phyloP scores from a whole-genome alignment of 176 grass and related monocot genomes.

The Carex cristatella region DNA sequence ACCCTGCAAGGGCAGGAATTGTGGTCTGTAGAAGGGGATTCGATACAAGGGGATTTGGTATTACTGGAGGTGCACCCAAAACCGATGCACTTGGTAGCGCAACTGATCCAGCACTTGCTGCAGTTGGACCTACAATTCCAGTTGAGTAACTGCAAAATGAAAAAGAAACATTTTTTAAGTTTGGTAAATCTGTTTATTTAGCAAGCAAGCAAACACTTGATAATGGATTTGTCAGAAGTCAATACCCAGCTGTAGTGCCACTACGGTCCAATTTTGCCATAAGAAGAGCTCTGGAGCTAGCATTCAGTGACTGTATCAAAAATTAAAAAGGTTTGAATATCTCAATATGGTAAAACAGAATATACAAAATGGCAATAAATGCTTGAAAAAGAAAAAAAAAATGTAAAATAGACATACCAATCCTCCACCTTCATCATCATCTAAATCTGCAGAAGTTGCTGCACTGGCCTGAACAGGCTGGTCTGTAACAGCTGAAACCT shows the following conservation, averaged over 20 bases:
- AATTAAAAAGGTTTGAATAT: slow-evolving; percentile 1
- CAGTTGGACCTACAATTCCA: slow-evolving; percentile 38
- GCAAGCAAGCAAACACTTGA: not conserved
- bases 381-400: not conserved
- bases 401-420: slow-evolving; percentile 51
- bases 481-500: slow-evolving; percentile 97
- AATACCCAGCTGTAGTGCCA: slow-evolving; percentile 62
- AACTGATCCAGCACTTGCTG: slow-evolving; percentile 28
- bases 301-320: slow-evolving; percentile 77
- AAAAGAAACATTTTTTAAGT: not conserved
- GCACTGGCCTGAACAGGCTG: slow-evolving; percentile 64
- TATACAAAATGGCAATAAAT: not conserved
- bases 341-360: not conserved
- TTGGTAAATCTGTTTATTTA: not conserved
- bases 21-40: slow-evolving; percentile 36
- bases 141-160: slow-evolving; percentile 48
- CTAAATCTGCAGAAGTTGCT: slow-evolving; percentile 73
- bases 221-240: slow-evolving; percentile 16
- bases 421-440: slow-evolving; percentile 96
- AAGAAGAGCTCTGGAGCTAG: slow-evolving; percentile 88
- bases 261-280: slow-evolving; percentile 97
- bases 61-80: slow-evolving; percentile 56
- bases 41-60: slow-evolving; percentile 13
- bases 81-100: slow-evolving; percentile 50
- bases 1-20: slow-evolving; percentile 33